Evolutionary conservation across 768 basidiomycete species (phyloP), one percentile per base, ranked within the genome.

Genomic region (Chiua virens): DNA sequence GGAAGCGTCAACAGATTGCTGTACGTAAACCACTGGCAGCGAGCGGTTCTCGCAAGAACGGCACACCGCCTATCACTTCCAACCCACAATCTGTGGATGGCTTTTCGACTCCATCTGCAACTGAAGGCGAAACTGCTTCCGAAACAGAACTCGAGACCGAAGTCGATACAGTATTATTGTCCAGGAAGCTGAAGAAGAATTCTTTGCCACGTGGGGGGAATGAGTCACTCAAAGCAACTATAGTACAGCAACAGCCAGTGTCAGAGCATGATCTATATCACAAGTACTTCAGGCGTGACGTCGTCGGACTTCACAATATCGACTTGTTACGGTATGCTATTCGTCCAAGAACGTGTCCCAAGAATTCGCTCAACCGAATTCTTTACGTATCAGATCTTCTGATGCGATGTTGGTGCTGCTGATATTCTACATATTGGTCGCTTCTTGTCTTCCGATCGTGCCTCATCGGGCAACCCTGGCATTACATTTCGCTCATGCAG

Each of bases 251-350:
- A 15, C 55, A 37, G 2, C 52, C 67, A 1, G 57, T 79, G 18
- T 90, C 93, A 2, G 85, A 92, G 64, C 94, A 97, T 67, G 97
- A 98, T 65, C 72, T 99, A 35, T 73, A 92, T 56, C 86, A 90
- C 70, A 82, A 85, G 60, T 99, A 93, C 70, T 98, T 99, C 77
- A 73, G 89, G 48, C 83, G 91, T 54, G 97, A 98, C 64, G 78
- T 85, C 3, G 81, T 98, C 18, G 77, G 91, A 21, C 70, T 98
- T 45, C 75, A 77, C 32, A 92, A 96, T 62, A 61, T 96, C 20
- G 97, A 99, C 70, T 55, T 93, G 15, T 77, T 97, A 61, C 79
- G 96, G 94, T 92, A 60, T 47, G 82, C 65, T 30, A 6, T 49
- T 52, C 36, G 48, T 47, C 23, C 11, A 21, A 30, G 23, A 42